Conservation (phyloP, 345 rosid species). For the Eucalyptus regnans region DNA sequence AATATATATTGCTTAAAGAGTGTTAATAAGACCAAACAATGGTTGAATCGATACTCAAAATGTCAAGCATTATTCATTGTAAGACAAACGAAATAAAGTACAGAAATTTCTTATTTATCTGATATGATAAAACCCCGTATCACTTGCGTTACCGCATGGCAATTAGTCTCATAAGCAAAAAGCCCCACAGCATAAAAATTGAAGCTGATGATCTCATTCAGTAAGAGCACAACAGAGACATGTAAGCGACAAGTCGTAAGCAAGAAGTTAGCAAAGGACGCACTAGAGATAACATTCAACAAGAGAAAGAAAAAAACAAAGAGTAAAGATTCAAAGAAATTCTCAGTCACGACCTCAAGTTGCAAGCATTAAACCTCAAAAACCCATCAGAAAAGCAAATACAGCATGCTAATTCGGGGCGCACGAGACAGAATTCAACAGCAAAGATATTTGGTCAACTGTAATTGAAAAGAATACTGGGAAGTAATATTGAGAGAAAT, state of each 20-base stretch:
- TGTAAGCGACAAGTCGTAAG: background rate
- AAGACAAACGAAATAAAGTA: background rate
- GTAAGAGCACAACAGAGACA: background rate
- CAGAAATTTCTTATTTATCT: accelerated
- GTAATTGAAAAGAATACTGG: too few species aligned
- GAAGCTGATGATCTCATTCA: background rate
- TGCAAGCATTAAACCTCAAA: background rate
- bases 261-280: too few species aligned
- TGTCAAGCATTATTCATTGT: background rate
- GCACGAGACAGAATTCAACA: accelerated
- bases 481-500: accelerated
- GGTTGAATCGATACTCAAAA: background rate
- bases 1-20: too few species aligned
- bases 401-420: accelerated
- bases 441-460: accelerated
- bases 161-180: background rate
- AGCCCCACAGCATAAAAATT: background rate
- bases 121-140: background rate
- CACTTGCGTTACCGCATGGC: background rate
- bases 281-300: background rate
- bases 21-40: too few species aligned
- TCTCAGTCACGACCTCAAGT: accelerated
- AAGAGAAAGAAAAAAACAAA: background rate
- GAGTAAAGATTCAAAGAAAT: background rate
- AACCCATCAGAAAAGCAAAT: background rate